Base-by-base conservation (phyloP, 257 asterid species). In the Solanum sitiens region DNA sequence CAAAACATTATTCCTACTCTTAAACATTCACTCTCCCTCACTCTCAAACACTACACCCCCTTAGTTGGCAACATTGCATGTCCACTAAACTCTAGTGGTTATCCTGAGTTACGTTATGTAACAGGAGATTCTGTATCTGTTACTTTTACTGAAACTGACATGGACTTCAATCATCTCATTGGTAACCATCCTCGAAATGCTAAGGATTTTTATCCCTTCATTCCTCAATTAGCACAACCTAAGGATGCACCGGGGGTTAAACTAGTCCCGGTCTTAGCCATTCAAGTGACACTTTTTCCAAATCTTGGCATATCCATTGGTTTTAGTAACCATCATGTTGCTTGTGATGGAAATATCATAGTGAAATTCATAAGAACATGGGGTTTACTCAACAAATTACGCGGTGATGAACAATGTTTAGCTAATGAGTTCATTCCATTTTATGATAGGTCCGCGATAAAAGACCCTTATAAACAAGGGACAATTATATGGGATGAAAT, bases 261-360 rank as follows among this genome's bases (percentile, higher is more conserved):
- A 86, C 9, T 37, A 45, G 79, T 35, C 39, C 89, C 68, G 0
- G 1, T 76, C 1, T 4, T 76, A 42, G 83, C 83, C 83, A 42
- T 76, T 42, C 23, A 76, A 76, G 83, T n/a, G 37, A 76, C 83
- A n/a, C 37, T 76, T 76, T 76, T n/a, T 14, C 61, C 35, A 1
- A 42, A 42, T 42, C 13, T 7, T 42, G 37, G 61, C n/a, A n/a
- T 76, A 76, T 42, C 37, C 9, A 13, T 76, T 40, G 83, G 83
- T 42, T 76, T 7, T 10, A 76, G 8, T 13, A 7, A 7, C 13
- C 37, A 76, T 76, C 92, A 90, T 25, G 61, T 15, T 1, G 32
- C 40, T 23, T 87, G 86, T 27, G 89, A 87, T 13, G 90, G 89
- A n/a, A 75, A 35, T 14, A 61, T n/a, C 23, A 70, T 84, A 89